phyloP scores from a whole-genome alignment of 352 stramenopile genomes.

The Phytophthora uliginosa region DNA sequence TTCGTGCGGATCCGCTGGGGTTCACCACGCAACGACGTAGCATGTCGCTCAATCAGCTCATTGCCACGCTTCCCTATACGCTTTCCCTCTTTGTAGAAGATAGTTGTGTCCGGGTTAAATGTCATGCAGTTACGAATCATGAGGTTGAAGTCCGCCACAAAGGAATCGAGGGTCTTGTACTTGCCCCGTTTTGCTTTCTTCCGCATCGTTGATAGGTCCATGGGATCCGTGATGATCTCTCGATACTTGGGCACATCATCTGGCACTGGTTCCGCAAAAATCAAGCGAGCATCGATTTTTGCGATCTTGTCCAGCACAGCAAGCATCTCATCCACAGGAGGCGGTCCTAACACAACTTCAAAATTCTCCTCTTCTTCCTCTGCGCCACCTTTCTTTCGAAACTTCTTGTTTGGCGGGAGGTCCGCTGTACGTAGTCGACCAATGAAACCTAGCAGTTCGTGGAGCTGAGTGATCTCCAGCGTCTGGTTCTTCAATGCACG shows the following conservation, averaged over 20 bases:
- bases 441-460: slow-evolving; percentile 79
- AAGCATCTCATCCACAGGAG: slow-evolving; percentile 76
- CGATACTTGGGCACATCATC: slow-evolving; percentile 88
- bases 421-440: slow-evolving; percentile 77
- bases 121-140: slow-evolving; percentile 92
- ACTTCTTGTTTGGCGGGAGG: slow-evolving; percentile 80
- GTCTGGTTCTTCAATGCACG: slow-evolving; percentile 82
- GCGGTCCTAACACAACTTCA: slow-evolving; percentile 80
- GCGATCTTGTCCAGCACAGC: slow-evolving; percentile 84
- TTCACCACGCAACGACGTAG: slow-evolving; percentile 67
- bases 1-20: slow-evolving; percentile 81
- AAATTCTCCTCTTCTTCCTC: slow-evolving; percentile 88
- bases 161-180: slow-evolving; percentile 86
- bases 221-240: slow-evolving; percentile 86
- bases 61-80: slow-evolving; percentile 84
- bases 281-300: slow-evolving; percentile 77
- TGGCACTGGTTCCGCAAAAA: slow-evolving; percentile 89
- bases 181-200: slow-evolving; percentile 83
- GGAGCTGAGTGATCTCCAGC: slow-evolving; percentile 71
- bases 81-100: slow-evolving; percentile 92
- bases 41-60: slow-evolving; percentile 83
- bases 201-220: slow-evolving; percentile 89
- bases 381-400: slow-evolving; percentile 70
- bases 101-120: slow-evolving; percentile 88
- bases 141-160: slow-evolving; percentile 83